Percentiles rank a stretch among this genome's conserved stretches.
phyloP scores from a whole-genome alignment of 1,284 basidiomycete species.

The Tilletia horrida region DNA sequence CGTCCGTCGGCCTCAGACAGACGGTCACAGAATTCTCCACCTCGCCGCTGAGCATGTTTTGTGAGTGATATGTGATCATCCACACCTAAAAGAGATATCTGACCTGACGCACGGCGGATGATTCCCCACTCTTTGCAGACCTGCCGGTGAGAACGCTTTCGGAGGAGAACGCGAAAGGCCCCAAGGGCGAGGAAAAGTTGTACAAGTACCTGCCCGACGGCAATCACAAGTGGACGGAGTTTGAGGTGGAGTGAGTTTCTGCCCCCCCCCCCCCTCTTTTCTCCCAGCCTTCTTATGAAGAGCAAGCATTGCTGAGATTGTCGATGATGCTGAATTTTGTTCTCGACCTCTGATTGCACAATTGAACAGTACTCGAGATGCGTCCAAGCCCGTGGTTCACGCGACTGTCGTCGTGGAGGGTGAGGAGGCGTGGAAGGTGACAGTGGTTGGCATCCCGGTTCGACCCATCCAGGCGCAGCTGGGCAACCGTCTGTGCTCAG shows the following conservation, averaged over 20 bases:
- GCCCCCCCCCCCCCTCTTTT: not conserved
- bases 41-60: constrained; percentile 64
- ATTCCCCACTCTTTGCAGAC: constrained; percentile 32
- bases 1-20: constrained; percentile 57
- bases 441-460: constrained; percentile 50
- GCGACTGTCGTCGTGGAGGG: constrained; percentile 65
- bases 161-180: constrained; percentile 56
- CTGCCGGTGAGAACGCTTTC: constrained; percentile 51
- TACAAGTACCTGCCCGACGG: constrained; percentile 61
- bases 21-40: constrained; percentile 63
- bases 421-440: constrained; percentile 62
- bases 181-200: constrained; percentile 64
- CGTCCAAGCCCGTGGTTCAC: constrained; percentile 61
- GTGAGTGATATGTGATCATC: constrained; percentile 11
- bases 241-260: constrained; percentile 64
- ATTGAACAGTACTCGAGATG: constrained; percentile 60
- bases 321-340: not conserved
- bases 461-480: constrained; percentile 10
- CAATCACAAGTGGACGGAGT: constrained; percentile 61
- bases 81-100: too few relatives aligned
- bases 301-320: too few relatives aligned
- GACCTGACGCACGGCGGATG: not conserved
- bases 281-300: too few relatives aligned
- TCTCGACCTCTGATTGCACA: not conserved
- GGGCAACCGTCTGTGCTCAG: constrained; percentile 4